Conservation (phyloP, 257 asterid species). For the Solanum virginianum region DNA sequence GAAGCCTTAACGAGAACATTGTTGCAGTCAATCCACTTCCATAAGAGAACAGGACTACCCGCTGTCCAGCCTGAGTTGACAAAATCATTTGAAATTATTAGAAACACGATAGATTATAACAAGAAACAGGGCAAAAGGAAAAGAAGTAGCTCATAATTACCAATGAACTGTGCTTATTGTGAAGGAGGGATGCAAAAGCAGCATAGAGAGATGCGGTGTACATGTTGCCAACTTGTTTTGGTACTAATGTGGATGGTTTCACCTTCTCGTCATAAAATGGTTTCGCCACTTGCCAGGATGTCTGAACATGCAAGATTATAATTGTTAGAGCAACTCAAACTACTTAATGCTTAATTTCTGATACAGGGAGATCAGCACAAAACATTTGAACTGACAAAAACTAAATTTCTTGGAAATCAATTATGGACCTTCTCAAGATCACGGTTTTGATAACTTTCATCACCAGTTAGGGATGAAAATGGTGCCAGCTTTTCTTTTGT, state of each 20-base stretch:
- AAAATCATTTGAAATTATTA: background rate
- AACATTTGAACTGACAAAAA: background rate
- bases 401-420: background rate
- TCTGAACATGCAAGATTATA: conserved; percentile 26
- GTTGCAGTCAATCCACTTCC: conserved; percentile 91
- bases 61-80: conserved; percentile 55
- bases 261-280: conserved; percentile 73
- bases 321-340: background rate
- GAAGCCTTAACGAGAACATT: conserved; percentile 76
- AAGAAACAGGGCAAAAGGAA: background rate
- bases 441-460: conserved; percentile 90
- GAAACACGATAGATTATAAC: background rate
- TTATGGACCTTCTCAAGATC: conserved; percentile 85
- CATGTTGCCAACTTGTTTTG: conserved; percentile 99
- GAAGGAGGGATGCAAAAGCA: conserved; percentile 87
- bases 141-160: conserved; percentile 25
- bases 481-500: conserved; percentile 69
- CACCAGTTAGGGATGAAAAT: conserved; percentile 59
- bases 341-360: background rate
- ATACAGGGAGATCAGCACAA: background rate
- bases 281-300: conserved; percentile 86
- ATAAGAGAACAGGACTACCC: conserved; percentile 83
- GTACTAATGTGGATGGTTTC: conserved; percentile 79
- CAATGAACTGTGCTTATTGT: conserved; percentile 62
- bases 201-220: conserved; percentile 97